phyloP scores from a whole-genome alignment of 192 early-diverging fungal species.

The Umbelopsis isabellina region DNA sequence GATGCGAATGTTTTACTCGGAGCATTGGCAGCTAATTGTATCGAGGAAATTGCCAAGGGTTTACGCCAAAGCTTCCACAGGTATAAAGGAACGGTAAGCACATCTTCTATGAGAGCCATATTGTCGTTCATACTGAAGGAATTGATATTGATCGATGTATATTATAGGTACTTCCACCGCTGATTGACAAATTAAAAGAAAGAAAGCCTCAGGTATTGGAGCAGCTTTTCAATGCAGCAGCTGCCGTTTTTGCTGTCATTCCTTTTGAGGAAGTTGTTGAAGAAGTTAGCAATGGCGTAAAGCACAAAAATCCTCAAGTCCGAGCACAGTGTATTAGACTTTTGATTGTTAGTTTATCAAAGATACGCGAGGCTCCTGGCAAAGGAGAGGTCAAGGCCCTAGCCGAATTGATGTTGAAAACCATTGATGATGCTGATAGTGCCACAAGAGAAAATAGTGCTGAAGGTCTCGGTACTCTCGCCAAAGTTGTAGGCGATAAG shows the following conservation, averaged over 20 bases:
- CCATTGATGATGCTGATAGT: slow-evolving; percentile 84
- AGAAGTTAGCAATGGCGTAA: slow-evolving; percentile 66
- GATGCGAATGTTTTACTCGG: slow-evolving; percentile 92
- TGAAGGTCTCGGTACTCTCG: slow-evolving; percentile 87
- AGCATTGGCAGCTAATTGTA: slow-evolving; percentile 76
- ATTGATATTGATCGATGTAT: background rate
- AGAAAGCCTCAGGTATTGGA: slow-evolving; percentile 91
- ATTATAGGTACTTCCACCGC: slow-evolving; percentile 60
- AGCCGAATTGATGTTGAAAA: slow-evolving; percentile 75
- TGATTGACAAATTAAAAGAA: slow-evolving; percentile 95
- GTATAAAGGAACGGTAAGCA: slow-evolving; percentile 70
- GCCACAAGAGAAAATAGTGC: slow-evolving; percentile 82
- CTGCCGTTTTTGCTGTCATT: slow-evolving; percentile 79
- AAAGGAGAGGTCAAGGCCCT: slow-evolving; percentile 83
- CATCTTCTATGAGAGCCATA: background rate
- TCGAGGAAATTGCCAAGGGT: slow-evolving; percentile 81
- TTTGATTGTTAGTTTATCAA: slow-evolving; percentile 75
- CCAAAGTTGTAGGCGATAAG: slow-evolving; percentile 85
- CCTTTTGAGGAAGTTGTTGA: slow-evolving; percentile 75
- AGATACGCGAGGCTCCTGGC: slow-evolving; percentile 66
- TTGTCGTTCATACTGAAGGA: background rate
- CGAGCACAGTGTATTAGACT: slow-evolving; percentile 76
- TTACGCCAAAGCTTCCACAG: slow-evolving; percentile 80
- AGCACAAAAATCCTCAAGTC: slow-evolving; percentile 95
- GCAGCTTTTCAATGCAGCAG: slow-evolving; percentile 75